phyloP scores from a whole-genome alignment of 768 basidiomycete genomes.

The Gymnopilus junonius region DNA sequence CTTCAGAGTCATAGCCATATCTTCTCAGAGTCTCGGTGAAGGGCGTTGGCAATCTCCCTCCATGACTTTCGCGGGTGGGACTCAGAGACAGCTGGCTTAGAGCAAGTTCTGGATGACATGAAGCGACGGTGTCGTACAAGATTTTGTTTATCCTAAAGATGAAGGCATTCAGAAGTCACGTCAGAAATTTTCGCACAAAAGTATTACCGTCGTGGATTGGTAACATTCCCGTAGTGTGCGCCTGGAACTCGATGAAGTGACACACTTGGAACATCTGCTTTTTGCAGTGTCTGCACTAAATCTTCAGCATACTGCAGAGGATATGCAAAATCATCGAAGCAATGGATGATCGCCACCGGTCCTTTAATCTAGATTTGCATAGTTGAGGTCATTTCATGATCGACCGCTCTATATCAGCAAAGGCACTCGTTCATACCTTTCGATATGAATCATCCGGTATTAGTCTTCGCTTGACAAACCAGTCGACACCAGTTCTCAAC shows the following conservation, averaged over 20 bases:
- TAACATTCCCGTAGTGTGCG: slow-evolving; percentile 33
- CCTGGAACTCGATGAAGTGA: slow-evolving; percentile 27
- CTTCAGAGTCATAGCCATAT: slow-evolving; percentile 7
- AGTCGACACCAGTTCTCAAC: slow-evolving; percentile 19
- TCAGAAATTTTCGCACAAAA: neutral
- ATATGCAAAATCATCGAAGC: slow-evolving; percentile 35
- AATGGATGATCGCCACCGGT: slow-evolving; percentile 34
- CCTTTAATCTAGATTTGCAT: slow-evolving; percentile 27
- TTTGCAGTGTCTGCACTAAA: slow-evolving; percentile 19
- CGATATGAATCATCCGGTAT: slow-evolving; percentile 15
- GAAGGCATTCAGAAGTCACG: neutral
- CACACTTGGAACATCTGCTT: slow-evolving; percentile 23
- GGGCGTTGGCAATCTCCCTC: neutral
- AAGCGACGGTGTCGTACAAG: slow-evolving; percentile 12
- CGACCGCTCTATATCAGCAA: neutral
- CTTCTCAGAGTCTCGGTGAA: slow-evolving; percentile 5
- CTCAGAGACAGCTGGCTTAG: neutral
- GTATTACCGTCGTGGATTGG: slow-evolving; percentile 28
- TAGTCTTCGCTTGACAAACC: slow-evolving; percentile 19
- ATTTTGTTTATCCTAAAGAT: slow-evolving; percentile 14
- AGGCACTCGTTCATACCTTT: slow-evolving; percentile 17
- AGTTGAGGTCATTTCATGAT: neutral
- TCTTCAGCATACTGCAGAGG: slow-evolving; percentile 23
- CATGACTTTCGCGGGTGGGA: neutral
- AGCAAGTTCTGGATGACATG: slow-evolving; percentile 13